Evolutionary conservation across 73 alveolate species (phyloP), one percentile per base, ranked within the genome.

Genomic region (Diophrys appendiculata): DNA sequence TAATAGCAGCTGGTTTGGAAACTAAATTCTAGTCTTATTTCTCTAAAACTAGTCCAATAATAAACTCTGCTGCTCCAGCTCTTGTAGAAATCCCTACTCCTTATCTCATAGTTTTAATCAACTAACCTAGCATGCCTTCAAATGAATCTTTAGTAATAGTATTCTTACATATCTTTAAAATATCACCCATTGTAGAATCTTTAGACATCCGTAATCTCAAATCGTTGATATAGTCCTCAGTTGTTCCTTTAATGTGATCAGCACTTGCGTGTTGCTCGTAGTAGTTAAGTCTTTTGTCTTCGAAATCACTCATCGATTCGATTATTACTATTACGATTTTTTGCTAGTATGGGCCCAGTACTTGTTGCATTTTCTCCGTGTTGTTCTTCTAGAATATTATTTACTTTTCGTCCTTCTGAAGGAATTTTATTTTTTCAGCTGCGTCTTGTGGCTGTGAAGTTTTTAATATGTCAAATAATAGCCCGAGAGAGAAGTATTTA

Each of bases 51-150:
- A 76, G 28, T 35, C 68, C 81, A 1, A 73, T 30, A 30, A 85
- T 71, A 52, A 85, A 85, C 0, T 72, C 76, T 26, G 76, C 76
- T 52, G 92, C 92, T 0, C 82, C 78, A 52, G 92, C 78, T 72
- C 78, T 85, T 11, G 92, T 85, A 24, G 74, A 30, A 11, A 64
- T 27, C 30, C 83, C 92, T 43, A 52, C 77, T 14, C 92, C 92
- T 32, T 29, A 29, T 68, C 75, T 69, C 78, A 85, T 85, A 22
- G 78, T 65, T 29, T 65, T 52, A 8, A 73, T 85, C 23, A 85
- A 26, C 32, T 77, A 80, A 29, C 73, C 73, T 8, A 85, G 43
- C 11, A 81, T 43, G 0, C 69, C 69, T 14, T 77, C 77, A 29
- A 85, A 81, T 54, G 78, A 72, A 26, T 85, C 82, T 23, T 60